A percentile compares a stretch with the other conserved stretches of the same genome.
phyloP scores from a whole-genome alignment of 2,329 filamentous ascomycete genomes.

The Pleomassaria siparia region DNA sequence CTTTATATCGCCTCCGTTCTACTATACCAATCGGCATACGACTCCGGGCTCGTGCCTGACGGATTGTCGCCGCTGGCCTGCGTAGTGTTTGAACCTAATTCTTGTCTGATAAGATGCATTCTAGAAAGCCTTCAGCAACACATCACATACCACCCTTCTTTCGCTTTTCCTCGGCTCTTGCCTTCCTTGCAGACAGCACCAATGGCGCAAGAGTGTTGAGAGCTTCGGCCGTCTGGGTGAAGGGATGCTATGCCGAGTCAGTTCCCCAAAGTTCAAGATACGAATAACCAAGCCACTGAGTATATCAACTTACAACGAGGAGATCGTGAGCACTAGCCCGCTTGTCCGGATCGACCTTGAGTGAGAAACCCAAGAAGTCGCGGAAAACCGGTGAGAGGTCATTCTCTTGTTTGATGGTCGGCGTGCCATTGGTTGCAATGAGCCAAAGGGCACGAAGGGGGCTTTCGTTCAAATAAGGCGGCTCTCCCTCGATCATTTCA shows the following conservation, averaged over 20 bases:
- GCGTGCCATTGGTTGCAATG: slow-evolving; percentile 96
- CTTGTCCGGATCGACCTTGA: slow-evolving; percentile 97
- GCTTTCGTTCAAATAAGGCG: slow-evolving; percentile 93
- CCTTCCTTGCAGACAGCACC: slow-evolving; percentile 81
- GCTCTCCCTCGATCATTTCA: slow-evolving; percentile 99
- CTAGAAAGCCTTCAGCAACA: slow-evolving; percentile 15
- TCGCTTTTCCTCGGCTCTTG: slow-evolving; percentile 73
- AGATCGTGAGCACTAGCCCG: slow-evolving; percentile 92
- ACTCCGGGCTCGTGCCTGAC: slow-evolving; percentile 19
- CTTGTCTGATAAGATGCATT: slow-evolving; percentile 24
- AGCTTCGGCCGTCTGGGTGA: slow-evolving; percentile 56
- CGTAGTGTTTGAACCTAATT: slow-evolving; percentile 20
- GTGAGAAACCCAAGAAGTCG: slow-evolving; percentile 88
- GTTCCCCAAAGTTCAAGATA: slow-evolving; percentile 10
- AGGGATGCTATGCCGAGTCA: slow-evolving; percentile 43
- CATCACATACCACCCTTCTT: slow-evolving; percentile 50
- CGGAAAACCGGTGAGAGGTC: slow-evolving; percentile 78
- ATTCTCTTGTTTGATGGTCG: slow-evolving; percentile 89
- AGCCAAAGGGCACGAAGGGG: slow-evolving; percentile 90
- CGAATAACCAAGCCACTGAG: slow-evolving; percentile 5
- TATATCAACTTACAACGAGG: slow-evolving; percentile 68
- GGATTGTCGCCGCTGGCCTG: slow-evolving; percentile 21
- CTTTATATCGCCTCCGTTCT: slow-evolving; percentile 15
- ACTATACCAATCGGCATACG: slow-evolving; percentile 35
- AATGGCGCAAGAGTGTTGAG: slow-evolving; percentile 76